phyloP scores from a whole-genome alignment of 2,329 filamentous ascomycete genomes.

The Biscogniauxia sp. region DNA sequence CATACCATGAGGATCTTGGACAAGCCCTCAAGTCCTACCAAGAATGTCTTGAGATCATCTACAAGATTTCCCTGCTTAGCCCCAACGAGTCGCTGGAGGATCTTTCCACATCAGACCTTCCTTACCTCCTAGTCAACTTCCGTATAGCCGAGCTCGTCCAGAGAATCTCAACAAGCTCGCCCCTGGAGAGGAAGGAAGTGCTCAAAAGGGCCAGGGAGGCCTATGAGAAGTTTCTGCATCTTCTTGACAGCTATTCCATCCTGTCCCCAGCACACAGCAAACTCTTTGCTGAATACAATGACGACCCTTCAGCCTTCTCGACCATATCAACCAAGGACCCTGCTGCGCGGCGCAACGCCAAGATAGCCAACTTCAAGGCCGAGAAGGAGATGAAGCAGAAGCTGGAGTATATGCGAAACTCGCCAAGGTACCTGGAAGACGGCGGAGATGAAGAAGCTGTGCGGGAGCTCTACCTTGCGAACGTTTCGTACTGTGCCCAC shows the following conservation, averaged over 20 bases:
- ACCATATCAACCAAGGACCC: constrained; percentile 63
- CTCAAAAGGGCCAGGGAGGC: constrained; percentile 63
- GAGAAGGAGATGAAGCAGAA: constrained; percentile 84
- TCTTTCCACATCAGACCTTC: constrained; percentile 77
- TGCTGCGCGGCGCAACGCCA: constrained; percentile 70
- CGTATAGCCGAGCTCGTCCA: constrained; percentile 77
- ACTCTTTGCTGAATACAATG: constrained; percentile 70
- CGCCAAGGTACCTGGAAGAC: constrained; percentile 44
- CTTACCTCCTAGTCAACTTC: constrained; percentile 78
- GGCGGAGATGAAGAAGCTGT: constrained; percentile 83
- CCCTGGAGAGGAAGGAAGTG: constrained; percentile 57
- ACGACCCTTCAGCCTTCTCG: constrained; percentile 70
- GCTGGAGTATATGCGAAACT: constrained; percentile 57
- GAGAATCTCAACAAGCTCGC: constrained; percentile 55
- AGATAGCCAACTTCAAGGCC: constrained; percentile 79
- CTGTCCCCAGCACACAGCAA: constrained; percentile 63
- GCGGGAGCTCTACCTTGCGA: constrained; percentile 73
- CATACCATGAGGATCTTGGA: constrained; percentile 66
- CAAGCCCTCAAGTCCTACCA: constrained; percentile 69
- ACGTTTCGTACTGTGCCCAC: constrained; percentile 71
- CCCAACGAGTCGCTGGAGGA: constrained; percentile 88
- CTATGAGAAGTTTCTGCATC: constrained; percentile 76
- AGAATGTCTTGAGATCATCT: constrained; percentile 67
- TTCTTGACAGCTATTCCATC: constrained; percentile 76
- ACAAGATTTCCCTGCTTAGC: constrained; percentile 79